A percentile compares a stretch with the other conserved stretches of the same genome.
Conservation (phyloP, 2,329 filamentous ascomycete genomes). For the Annulohypoxylon truncatum region DNA sequence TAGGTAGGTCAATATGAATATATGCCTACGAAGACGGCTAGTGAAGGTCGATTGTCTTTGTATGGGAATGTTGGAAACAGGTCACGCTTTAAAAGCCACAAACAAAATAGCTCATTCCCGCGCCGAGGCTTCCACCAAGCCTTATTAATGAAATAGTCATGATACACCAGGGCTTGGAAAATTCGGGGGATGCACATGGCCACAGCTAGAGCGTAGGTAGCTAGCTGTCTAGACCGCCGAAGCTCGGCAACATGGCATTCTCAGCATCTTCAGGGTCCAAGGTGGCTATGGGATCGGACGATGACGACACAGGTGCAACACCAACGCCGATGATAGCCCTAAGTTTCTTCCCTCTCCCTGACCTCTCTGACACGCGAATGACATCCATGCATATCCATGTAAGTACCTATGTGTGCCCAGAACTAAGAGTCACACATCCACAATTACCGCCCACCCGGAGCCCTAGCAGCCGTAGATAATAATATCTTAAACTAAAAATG, state of each 20-base stretch:
- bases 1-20: conserved; percentile 10
- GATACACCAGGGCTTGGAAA: conserved; percentile 22
- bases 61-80: conserved; percentile 24
- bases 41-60: neutral
- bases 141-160: conserved; percentile 33
- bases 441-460: neutral
- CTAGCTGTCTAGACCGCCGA: conserved; percentile 17
- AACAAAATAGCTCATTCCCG: conserved; percentile 36
- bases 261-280: conserved; percentile 1
- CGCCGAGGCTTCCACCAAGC: conserved; percentile 33
- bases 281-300: conserved; percentile 25
- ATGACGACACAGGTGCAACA: conserved; percentile 39
- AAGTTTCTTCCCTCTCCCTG: conserved; percentile 3
- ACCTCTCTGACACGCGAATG: conserved; percentile 11
- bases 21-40: neutral
- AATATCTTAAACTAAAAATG: neutral
- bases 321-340: conserved; percentile 33
- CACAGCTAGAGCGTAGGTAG: conserved; percentile 1
- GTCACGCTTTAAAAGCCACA: conserved; percentile 26
- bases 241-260: conserved; percentile 17
- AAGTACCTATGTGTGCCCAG: conserved; percentile 8
- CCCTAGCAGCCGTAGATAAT: neutral
- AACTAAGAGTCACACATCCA: conserved; percentile 18
- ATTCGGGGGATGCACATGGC: conserved; percentile 28
- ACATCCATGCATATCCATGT: conserved; percentile 17